phyloP scores from a whole-genome alignment of 1,139 yeast species.

The Yamadazyma dushanensis region DNA sequence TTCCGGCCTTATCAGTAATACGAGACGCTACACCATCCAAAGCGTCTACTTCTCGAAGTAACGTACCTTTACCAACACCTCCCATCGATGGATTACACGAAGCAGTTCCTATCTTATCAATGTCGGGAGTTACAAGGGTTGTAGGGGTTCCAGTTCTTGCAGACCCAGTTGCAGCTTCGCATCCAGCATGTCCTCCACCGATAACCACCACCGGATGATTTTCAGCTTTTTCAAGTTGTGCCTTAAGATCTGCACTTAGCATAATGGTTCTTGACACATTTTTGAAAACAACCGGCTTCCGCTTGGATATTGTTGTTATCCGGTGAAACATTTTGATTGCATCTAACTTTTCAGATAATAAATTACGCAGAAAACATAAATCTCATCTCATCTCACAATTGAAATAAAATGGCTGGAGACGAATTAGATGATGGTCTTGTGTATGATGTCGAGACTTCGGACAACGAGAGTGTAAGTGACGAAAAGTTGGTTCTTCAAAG shows the following conservation, averaged over 20 bases:
- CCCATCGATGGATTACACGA: constrained; percentile 98
- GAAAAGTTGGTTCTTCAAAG: constrained; percentile 4
- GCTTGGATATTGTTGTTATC: not conserved
- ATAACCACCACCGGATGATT: constrained; percentile 75
- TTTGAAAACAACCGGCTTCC: not conserved
- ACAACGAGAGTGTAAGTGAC: constrained; percentile 5
- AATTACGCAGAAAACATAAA: not conserved
- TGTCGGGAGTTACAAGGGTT: constrained; percentile 72
- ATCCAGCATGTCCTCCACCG: constrained; percentile 99
- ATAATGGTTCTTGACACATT: constrained; percentile 18
- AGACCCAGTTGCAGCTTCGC: constrained; percentile 94
- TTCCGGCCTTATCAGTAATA: constrained; percentile 89
- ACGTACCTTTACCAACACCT: constrained; percentile 96
- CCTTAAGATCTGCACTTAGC: constrained; percentile 40
- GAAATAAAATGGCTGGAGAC: constrained; percentile 31
- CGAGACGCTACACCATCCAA: constrained; percentile 87
- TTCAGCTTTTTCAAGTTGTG: constrained; percentile 29
- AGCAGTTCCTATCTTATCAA: constrained; percentile 83
- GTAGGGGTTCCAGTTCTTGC: constrained; percentile 82
- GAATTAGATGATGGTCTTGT: constrained; percentile 71
- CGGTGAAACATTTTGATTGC: not conserved
- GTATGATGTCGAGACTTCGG: constrained; percentile 45
- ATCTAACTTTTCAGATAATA: not conserved
- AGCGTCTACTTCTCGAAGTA: constrained; percentile 92
- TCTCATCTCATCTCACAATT: constrained; percentile 12